Conservation (phyloP, 2,329 filamentous ascomycete species). For the Fulvia fulva region DNA sequence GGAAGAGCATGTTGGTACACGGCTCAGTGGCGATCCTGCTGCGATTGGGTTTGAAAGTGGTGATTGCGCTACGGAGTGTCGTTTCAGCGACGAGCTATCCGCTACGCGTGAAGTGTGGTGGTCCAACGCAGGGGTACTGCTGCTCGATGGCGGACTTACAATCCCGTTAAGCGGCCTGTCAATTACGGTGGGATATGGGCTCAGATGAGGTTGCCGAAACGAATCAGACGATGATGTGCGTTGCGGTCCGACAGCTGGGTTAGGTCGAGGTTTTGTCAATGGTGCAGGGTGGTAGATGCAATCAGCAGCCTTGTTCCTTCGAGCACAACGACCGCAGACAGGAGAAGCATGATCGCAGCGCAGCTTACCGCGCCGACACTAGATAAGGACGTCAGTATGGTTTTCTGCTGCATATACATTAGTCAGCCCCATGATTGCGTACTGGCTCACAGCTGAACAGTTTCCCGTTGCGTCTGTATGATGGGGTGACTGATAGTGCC, state of each 20-base stretch:
- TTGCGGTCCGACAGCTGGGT: constrained; percentile 13
- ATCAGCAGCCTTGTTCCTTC: constrained; percentile 28
- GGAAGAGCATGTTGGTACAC: neutral
- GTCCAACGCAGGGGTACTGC: constrained; percentile 9
- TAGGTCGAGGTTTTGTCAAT: constrained; percentile 24
- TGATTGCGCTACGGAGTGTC: constrained; percentile 7
- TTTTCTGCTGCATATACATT: neutral
- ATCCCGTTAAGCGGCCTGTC: constrained; percentile 6
- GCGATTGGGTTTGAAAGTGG: constrained; percentile 8
- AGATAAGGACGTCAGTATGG: neutral
- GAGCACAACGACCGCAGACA: constrained; percentile 32
- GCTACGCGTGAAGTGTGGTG: constrained; percentile 5
- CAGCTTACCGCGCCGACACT: constrained; percentile 34
- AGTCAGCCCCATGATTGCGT: constrained; percentile 5
- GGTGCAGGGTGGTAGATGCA: constrained; percentile 37
- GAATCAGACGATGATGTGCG: constrained; percentile 10
- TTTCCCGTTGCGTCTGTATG: constrained; percentile 34
- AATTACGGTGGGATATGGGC: constrained; percentile 10
- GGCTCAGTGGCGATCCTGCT: neutral
- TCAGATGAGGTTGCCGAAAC: constrained; percentile 7
- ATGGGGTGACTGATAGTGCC: constrained; percentile 13
- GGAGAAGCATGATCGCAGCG: constrained; percentile 33
- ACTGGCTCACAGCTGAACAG: constrained; percentile 34
- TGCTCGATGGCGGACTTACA: constrained; percentile 23
- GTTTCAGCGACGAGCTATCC: constrained; percentile 5